Evolutionary conservation across 2,329 filamentous ascomycete genomes (phyloP), one percentile per base, ranked within the genome.

Genomic region (Ophiocordyceps unilateralis): DNA sequence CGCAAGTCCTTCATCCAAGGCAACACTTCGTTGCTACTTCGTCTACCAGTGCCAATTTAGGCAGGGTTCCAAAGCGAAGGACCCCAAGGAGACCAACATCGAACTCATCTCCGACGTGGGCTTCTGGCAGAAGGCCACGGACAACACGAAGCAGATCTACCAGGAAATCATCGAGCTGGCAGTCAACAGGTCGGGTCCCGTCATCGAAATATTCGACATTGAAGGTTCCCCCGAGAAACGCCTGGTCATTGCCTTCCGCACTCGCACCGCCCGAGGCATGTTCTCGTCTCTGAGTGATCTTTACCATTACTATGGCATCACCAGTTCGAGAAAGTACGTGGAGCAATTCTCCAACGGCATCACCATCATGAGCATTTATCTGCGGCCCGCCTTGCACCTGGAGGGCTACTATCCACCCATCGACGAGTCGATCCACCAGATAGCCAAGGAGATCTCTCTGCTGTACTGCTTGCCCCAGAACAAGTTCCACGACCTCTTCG

Each of bases 301-400:
- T 32, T 98, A 98, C 68, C 91, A 98, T 67, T 96, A 95, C 74
- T 98, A 98, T 58, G 89, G 91, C 38, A 75, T 96, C 47, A 98
- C 91, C 2, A 93, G 85, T 56, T 91, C 91, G 23, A 76, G 91
- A 53, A 98, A 98, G 68, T 98, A 98, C 57, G 83, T 98, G 40
- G 85, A 98, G 66, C 91, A 96, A 65, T 98, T 98, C 70, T 91
- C 88, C 56, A 98, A 98, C 62, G 91, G 91, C 48, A 93, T 95
- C 59, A 93, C 86, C 14, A 83, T 96, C 62, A 93, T 96, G 73
- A 95, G 87, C 52, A 76, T 95, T 48, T 98, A 98, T 63, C 73
- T 98, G 46, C 81, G 82, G 50, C 87, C 85, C 20, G 72, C 82
- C 17, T 58, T 69, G 40, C 73, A 72, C 49, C 61, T 71, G 21